A percentile compares a stretch with the other conserved stretches of the same genome.
Conservation (phyloP, 2,329 filamentous ascomycete species). For the Hymenoscyphus albidus region DNA sequence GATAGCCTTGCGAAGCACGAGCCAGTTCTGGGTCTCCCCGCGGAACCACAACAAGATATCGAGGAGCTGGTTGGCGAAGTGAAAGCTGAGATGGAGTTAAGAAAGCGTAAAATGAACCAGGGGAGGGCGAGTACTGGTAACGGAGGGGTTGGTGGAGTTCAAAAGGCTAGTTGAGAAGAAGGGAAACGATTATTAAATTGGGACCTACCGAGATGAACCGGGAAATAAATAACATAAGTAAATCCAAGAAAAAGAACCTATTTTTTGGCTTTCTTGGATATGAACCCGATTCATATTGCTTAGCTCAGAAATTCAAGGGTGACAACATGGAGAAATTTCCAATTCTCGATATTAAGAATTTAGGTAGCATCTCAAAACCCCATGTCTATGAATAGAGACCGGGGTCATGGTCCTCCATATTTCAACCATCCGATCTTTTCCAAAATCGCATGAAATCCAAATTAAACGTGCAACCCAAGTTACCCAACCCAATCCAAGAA, state of each 20-base stretch:
- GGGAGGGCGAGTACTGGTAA: slow-evolving; percentile 8
- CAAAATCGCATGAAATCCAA: too few species aligned
- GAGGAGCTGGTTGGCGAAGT: slow-evolving; percentile 54
- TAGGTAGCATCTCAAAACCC: too few species aligned
- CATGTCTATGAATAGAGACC: too few species aligned
- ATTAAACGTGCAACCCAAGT: too few species aligned
- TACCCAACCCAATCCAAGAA: too few species aligned
- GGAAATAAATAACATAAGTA: neutral
- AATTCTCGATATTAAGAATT: neutral
- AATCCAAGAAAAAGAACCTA: neutral
- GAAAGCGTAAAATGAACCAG: slow-evolving; percentile 23
- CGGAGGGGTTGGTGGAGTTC: slow-evolving; percentile 2
- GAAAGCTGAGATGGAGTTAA: slow-evolving; percentile 44
- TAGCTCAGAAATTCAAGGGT: neutral
- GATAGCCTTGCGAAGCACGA: slow-evolving; percentile 54
- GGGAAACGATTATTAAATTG: neutral
- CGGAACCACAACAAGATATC: slow-evolving; percentile 71
- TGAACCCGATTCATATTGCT: neutral
- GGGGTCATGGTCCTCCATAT: too few species aligned
- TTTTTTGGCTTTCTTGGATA: neutral
- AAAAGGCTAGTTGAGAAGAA: neutral
- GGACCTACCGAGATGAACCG: neutral
- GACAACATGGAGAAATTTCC: neutral
- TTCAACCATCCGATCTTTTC: too few species aligned
- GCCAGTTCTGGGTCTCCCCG: slow-evolving; percentile 73